A percentile compares a stretch with the other conserved stretches of the same genome.
These are phyloP conservation scores for Houttuynia cordata DNA, from an alignment of 164 flowering plant genomes.

Conservation along the genomic window DNA sequence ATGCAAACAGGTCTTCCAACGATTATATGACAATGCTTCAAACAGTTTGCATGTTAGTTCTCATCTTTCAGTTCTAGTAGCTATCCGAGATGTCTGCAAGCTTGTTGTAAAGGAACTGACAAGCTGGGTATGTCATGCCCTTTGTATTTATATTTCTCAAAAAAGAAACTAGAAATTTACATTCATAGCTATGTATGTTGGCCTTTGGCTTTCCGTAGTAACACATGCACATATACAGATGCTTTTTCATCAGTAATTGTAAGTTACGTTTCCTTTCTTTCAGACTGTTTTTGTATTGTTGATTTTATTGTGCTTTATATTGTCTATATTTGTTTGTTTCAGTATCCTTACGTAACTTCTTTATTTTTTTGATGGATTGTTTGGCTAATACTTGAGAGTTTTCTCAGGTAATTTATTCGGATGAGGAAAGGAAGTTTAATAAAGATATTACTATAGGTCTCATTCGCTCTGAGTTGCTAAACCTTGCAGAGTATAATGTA, in stretches of 20 bases:
- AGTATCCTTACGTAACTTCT: background rate
- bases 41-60: conserved; percentile 53
- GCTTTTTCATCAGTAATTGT: too few species aligned
- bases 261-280: too few species aligned
- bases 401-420: conserved; percentile 71
- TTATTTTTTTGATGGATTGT: background rate
- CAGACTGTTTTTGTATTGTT: too few species aligned
- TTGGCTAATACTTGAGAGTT: too few species aligned
- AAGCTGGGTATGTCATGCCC: conserved; percentile 63
- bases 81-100: conserved; percentile 94
- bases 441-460: conserved; percentile 82
- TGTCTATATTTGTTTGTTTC: background rate
- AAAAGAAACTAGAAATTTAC: background rate
- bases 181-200: too few species aligned
- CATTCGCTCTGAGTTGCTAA: conserved; percentile 65
- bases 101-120: conserved; percentile 93
- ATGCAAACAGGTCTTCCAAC: conserved; percentile 60
- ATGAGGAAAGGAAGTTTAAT: conserved; percentile 82
- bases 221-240: too few species aligned
- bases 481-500: conserved; percentile 84
- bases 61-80: conserved; percentile 72
- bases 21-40: conserved; percentile 67
- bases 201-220: too few species aligned
- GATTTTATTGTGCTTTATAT: too few species aligned
- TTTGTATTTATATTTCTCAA: background rate